These are phyloP conservation scores for Euphorbia pulcherrima DNA, from an alignment of 345 rosid species.

Conservation along the genomic window DNA sequence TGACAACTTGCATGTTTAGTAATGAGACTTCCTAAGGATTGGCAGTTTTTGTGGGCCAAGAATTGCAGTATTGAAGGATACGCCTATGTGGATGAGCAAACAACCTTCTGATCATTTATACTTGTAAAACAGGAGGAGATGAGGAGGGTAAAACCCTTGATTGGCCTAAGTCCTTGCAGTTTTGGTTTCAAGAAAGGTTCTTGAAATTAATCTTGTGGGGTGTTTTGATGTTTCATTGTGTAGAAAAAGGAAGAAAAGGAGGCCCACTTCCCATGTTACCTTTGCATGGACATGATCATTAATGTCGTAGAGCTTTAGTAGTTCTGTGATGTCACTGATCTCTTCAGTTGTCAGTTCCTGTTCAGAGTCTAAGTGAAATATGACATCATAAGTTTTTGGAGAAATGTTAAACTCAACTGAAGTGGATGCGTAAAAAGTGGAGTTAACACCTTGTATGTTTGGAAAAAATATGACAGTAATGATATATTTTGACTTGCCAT, in stretches of 20 bases:
- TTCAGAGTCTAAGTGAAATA: not conserved
- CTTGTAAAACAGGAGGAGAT: not conserved
- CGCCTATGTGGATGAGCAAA: not conserved
- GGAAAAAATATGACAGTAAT: not conserved
- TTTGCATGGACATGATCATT: conserved; percentile 1
- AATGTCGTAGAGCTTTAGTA: not conserved
- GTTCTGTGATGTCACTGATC: not conserved
- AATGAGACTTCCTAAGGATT: not conserved
- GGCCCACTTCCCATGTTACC: not conserved
- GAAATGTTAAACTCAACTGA: not conserved
- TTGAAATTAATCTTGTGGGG: not conserved
- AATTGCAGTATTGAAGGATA: not conserved
- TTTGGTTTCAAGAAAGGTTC: not conserved
- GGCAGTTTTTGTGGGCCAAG: not conserved
- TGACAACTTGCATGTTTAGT: conserved; percentile 3
- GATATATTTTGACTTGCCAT: not conserved
- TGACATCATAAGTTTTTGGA: not conserved
- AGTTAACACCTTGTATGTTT: not conserved
- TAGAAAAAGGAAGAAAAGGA: not conserved
- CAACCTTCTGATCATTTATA: not conserved
- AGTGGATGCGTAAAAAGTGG: not conserved
- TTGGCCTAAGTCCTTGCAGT: not conserved
- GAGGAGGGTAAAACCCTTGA: not conserved
- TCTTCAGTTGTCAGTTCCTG: not conserved
- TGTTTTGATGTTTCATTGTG: not conserved